phyloP scores from a whole-genome alignment of 2,329 filamentous ascomycete species.

The Xylariaceae sp. region DNA sequence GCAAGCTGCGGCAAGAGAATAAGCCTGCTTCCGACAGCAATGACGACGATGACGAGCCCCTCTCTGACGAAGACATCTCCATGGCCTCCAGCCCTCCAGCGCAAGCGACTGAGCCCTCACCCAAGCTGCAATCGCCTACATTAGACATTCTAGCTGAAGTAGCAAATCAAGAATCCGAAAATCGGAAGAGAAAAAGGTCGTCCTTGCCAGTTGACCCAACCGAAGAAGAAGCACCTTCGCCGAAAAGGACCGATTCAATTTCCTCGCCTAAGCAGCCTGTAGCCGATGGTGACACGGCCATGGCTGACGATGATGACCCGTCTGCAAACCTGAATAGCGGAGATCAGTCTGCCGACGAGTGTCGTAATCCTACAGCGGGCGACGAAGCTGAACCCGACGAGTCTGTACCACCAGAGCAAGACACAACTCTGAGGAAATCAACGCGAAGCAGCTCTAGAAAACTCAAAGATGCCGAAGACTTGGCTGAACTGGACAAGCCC shows the following conservation, averaged over 20 bases:
- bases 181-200: conserved; percentile 34
- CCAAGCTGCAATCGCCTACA: conserved; percentile 27
- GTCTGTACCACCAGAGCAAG: conserved; percentile 23
- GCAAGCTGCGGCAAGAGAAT: conserved; percentile 59
- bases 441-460: conserved; percentile 35
- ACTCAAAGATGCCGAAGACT: conserved; percentile 26
- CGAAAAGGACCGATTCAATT: conserved; percentile 27
- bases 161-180: conserved; percentile 30
- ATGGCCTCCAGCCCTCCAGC: conserved; percentile 32
- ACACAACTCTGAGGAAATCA: conserved; percentile 25
- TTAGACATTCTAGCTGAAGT: conserved; percentile 31
- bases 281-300: conserved; percentile 30
- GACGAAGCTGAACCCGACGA: conserved; percentile 21
- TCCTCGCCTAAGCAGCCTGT: conserved; percentile 24
- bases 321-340: conserved; percentile 28
- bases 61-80: conserved; percentile 31
- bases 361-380: conserved; percentile 17
- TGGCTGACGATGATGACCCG: conserved; percentile 34
- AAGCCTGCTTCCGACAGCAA: conserved; percentile 28
- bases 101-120: conserved; percentile 19
- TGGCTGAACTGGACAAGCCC: conserved; percentile 16
- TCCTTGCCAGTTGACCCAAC: conserved; percentile 23
- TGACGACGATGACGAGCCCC: conserved; percentile 36
- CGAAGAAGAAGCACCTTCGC: conserved; percentile 19
- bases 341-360: conserved; percentile 32